Conservation (phyloP, 2,329 filamentous ascomycete species). For the Fusarium sulawesiense region DNA sequence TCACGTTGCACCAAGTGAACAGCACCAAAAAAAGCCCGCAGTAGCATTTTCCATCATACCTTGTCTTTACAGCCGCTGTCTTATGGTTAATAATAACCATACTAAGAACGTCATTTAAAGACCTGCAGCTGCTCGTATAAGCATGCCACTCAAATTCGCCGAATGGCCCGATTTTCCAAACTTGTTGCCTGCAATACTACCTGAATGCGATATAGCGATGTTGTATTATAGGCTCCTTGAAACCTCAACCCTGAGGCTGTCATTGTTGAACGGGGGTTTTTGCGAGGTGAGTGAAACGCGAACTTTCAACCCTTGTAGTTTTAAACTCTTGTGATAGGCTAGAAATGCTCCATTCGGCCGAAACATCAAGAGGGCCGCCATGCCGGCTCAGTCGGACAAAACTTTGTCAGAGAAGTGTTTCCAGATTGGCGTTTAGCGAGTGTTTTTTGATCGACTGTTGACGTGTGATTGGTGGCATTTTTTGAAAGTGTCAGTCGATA, state of each 20-base stretch:
- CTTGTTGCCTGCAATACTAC: neutral
- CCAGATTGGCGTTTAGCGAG: slow-evolving; percentile 9
- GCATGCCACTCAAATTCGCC: neutral
- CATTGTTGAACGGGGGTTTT: neutral
- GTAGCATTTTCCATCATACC: neutral
- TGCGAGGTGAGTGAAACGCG: neutral
- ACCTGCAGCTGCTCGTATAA: neutral
- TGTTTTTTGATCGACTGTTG: neutral
- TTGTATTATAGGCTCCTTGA: slow-evolving; percentile 1
- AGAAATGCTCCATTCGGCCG: neutral
- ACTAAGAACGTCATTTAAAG: neutral
- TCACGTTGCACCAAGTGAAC: neutral
- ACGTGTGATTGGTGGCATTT: neutral
- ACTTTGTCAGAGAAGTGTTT: slow-evolving; percentile 11
- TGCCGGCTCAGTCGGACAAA: neutral
- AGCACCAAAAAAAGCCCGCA: neutral
- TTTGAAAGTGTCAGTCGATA: neutral
- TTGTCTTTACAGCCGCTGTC: neutral
- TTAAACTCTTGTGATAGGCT: no score
- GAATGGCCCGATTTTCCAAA: slow-evolving; percentile 4
- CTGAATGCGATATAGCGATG: neutral
- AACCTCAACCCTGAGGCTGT: neutral
- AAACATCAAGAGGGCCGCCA: neutral
- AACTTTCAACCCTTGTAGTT: neutral
- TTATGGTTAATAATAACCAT: slow-evolving; percentile 10